Percentiles rank a stretch among this genome's conserved stretches.
Conservation (phyloP, 495 filamentous ascomycete genomes). For the Penicillium waksmanii region DNA sequence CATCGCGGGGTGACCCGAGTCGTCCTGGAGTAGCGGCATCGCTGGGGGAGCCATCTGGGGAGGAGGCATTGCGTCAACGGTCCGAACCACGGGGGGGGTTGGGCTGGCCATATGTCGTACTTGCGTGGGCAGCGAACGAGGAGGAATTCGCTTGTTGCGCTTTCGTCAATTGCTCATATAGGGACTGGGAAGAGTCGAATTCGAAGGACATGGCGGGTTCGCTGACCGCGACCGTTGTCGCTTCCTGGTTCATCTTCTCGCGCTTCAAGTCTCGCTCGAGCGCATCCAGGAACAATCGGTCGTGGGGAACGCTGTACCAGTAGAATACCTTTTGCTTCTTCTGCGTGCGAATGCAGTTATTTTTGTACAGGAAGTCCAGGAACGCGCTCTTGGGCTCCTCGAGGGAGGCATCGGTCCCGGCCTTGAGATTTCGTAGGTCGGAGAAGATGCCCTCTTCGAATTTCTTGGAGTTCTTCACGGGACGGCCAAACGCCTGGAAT, state of each 20-base stretch:
- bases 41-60: slow-evolving; percentile 70
- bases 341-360: slow-evolving; percentile 99
- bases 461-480: slow-evolving; percentile 99
- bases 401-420: slow-evolving; percentile 96
- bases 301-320: slow-evolving; percentile 99
- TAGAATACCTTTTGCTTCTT: slow-evolving; percentile 99
- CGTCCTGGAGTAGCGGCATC: slow-evolving; percentile 81
- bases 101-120: slow-evolving; percentile 77
- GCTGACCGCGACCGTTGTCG: slow-evolving; percentile 92
- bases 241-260: slow-evolving; percentile 99
- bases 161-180: slow-evolving; percentile 99
- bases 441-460: slow-evolving; percentile 99
- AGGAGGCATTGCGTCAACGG: slow-evolving; percentile 86
- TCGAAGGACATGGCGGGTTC: slow-evolving; percentile 98
- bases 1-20: slow-evolving; percentile 72
- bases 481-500: slow-evolving; percentile 97
- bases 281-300: slow-evolving; percentile 95
- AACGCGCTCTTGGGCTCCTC: slow-evolving; percentile 99
- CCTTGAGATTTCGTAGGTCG: slow-evolving; percentile 95
- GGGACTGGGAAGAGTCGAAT: slow-evolving; percentile 97
- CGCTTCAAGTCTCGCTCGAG: slow-evolving; percentile 96
- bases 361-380: slow-evolving; percentile 98
- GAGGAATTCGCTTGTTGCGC: slow-evolving; percentile 98
- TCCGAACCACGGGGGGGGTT: slow-evolving; percentile 82
- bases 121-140: slow-evolving; percentile 86